Evolutionary conservation across 257 asterid genomes (phyloP), one percentile per base, ranked within the genome.

Genomic region (Mitragyna speciosa): DNA sequence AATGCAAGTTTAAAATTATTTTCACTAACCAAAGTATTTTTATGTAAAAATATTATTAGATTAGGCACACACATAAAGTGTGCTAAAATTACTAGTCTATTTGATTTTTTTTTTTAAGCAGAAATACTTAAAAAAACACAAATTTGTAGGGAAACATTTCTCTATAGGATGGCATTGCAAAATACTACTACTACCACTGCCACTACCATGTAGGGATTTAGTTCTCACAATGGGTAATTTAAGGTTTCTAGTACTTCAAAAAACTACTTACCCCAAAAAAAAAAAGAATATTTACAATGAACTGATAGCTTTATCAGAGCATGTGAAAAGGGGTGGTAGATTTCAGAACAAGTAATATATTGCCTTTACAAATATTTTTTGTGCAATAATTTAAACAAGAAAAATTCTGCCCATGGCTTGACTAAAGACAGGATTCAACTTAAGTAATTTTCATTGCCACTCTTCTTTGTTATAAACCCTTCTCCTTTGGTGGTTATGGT

Each of bases 401-500:
- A 8, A 59, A 75, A 30, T 39, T 39, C 26, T 41, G 58, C 78
- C 39, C 16, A 75, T 75, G 28, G 28, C 2, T 56, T 56, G 26
- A 22, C 26, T 56, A 24, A 58, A 58, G 65, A 12, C 65, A 61
- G 41, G 41, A 10, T 61, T n/a, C 30, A 11, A 30, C 30, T 30
- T 28, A 15, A 8, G n/a, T 51, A 41, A 24, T 66, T 36, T 65
- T 58, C 22, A 20, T 48, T 58, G 19, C 20, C 16, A 2, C 12
- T 15, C 52, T 41, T 72, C 26, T 51, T 30, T 63, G 58, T 80
- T 36, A 52, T 36, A 28, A 33, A 30, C 28, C 15, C 26, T 17
- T 75, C 33, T 31, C 20, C 59, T 54, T 59, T 54, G 43, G 19
- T 22, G 31, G 31, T 58, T 70, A 41, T 79, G 76, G 68, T 76